These are phyloP conservation scores for Leccinum subgranulosum DNA, from an alignment of 768 basidiomycete genomes.

Conservation along the genomic window DNA sequence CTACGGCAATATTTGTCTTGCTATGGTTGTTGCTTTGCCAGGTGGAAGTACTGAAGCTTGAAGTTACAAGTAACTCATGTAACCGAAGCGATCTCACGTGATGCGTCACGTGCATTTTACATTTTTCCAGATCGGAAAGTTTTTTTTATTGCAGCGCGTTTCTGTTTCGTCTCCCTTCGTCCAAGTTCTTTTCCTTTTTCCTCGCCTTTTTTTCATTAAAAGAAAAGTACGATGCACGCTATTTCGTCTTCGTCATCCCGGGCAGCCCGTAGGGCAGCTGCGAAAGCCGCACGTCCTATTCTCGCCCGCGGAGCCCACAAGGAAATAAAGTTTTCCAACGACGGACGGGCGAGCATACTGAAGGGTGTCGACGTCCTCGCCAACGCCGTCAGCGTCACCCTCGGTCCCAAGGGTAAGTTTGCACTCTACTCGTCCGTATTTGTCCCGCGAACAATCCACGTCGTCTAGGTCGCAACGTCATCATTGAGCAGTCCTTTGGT, in stretches of 20 bases:
- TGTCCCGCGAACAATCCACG: constrained; percentile 13
- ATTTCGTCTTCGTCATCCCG: constrained; percentile 63
- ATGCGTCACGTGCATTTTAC: too few relatives aligned
- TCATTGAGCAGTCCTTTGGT: constrained; percentile 91
- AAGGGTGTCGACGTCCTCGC: constrained; percentile 96
- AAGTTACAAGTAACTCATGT: too few relatives aligned
- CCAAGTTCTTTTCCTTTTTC: constrained; percentile 1
- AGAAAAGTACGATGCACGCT: constrained; percentile 57
- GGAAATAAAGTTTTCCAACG: constrained; percentile 96
- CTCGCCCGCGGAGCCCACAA: constrained; percentile 82
- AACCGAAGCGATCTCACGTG: too few relatives aligned
- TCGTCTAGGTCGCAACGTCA: constrained; percentile 84
- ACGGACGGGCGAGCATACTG: constrained; percentile 89
- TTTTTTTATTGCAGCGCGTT: constrained; percentile 18
- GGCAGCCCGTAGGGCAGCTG: constrained; percentile 65
- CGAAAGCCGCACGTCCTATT: constrained; percentile 51
- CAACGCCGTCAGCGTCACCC: constrained; percentile 93
- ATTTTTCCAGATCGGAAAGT: not conserved
- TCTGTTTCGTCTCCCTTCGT: constrained; percentile 2
- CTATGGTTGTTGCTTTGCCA: too few relatives aligned
- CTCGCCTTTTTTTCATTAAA: constrained; percentile 8
- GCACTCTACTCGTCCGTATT: not conserved
- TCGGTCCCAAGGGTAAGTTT: constrained; percentile 86
- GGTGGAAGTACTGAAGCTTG: too few relatives aligned
- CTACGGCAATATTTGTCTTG: too few relatives aligned